phyloP scores from a whole-genome alignment of 176 grass and related monocot genomes.

The Paspalum vaginatum region DNA sequence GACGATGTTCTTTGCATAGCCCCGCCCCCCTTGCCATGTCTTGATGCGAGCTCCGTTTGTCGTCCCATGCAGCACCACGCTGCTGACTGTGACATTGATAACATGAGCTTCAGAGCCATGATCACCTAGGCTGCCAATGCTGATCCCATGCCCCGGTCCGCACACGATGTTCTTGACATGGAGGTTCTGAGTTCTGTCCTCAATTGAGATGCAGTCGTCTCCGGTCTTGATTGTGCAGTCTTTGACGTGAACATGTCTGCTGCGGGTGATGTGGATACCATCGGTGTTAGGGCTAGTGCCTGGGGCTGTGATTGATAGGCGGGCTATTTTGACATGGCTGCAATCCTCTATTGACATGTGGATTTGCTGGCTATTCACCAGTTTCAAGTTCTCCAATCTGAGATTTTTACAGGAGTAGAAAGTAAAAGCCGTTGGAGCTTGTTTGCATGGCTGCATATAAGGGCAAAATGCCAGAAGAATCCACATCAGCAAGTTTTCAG shows the following conservation, averaged over 20 bases:
- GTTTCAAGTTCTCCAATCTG: constrained; percentile 39
- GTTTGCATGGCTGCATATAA: not conserved
- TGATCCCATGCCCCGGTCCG: constrained; percentile 48
- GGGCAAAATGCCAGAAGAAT: not conserved
- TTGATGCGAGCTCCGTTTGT: constrained; percentile 70
- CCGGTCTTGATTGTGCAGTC: constrained; percentile 40
- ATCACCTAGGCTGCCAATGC: constrained; percentile 71
- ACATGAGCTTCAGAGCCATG: constrained; percentile 50
- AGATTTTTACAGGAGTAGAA: constrained; percentile 61
- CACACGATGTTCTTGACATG: constrained; percentile 35
- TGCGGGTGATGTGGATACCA: constrained; percentile 44
- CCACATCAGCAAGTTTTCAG: no score
- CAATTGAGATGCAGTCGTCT: constrained; percentile 49
- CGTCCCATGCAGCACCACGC: constrained; percentile 36
- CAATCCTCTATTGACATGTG: constrained; percentile 47
- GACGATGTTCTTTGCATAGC: constrained; percentile 57
- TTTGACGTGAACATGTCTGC: constrained; percentile 17
- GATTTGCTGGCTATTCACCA: constrained; percentile 49
- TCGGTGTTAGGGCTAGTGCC: constrained; percentile 42
- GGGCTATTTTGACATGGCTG: constrained; percentile 8
- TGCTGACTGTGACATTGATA: constrained; percentile 42
- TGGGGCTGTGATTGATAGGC: constrained; percentile 33
- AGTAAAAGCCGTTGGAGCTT: constrained; percentile 40
- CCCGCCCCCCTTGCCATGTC: constrained; percentile 55
- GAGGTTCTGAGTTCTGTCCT: constrained; percentile 34